Percentiles rank a stretch among this genome's conserved stretches.
These are phyloP conservation scores for Pythium dissotocum DNA, from an alignment of 352 stramenopile species.

Conservation along the genomic window DNA sequence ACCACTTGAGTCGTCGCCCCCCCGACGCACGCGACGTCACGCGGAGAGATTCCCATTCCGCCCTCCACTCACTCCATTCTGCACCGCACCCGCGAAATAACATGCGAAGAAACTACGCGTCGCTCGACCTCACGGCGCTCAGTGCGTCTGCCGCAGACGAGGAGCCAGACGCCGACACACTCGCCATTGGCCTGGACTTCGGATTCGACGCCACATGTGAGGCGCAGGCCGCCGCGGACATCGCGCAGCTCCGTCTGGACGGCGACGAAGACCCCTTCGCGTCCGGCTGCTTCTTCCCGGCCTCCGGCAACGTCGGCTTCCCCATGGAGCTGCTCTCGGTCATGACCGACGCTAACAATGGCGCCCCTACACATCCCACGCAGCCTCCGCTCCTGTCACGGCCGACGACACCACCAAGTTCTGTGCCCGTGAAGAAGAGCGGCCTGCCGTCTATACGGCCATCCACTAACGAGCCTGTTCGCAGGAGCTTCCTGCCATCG, in stretches of 20 bases:
- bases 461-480: constrained; percentile 17
- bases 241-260: constrained; percentile 24
- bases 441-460: constrained; percentile 17
- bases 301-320: constrained; percentile 16
- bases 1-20: neutral
- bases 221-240: constrained; percentile 1
- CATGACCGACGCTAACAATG: constrained; percentile 1
- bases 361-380: neutral
- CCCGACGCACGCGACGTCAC: constrained; percentile 11
- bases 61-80: neutral
- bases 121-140: constrained; percentile 27
- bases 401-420: constrained; percentile 12
- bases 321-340: constrained; percentile 16
- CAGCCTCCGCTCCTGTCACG: neutral
- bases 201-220: neutral
- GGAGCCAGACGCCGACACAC: neutral
- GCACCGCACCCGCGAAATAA: neutral
- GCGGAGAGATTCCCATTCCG: neutral
- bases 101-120: constrained; percentile 32
- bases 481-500: constrained; percentile 10
- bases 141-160: constrained; percentile 3
- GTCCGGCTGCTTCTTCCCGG: neutral
- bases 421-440: constrained; percentile 10
- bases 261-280: constrained; percentile 5
- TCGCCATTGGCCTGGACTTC: neutral